phyloP scores from a whole-genome alignment of 768 basidiomycete species.

The Russula foetens region DNA sequence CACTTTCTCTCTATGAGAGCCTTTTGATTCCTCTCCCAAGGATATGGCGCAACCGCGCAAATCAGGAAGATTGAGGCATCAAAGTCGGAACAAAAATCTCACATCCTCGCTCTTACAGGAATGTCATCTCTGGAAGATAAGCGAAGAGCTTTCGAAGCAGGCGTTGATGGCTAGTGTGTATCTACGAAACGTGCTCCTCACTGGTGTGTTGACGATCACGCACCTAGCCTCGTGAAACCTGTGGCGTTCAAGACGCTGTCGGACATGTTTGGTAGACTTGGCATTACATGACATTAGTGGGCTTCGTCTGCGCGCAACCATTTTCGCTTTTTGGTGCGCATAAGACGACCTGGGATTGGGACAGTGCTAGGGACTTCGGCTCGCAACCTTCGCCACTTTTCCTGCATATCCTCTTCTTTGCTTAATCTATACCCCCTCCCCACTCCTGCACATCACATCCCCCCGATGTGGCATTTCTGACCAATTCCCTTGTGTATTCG shows the following conservation, averaged over 20 bases:
- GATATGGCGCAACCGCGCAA: constrained; percentile 73
- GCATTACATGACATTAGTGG: constrained; percentile 36
- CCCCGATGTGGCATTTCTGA: constrained; percentile 4
- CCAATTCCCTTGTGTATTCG: background rate
- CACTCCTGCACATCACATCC: background rate
- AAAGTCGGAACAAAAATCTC: constrained; percentile 18
- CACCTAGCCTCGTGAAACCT: constrained; percentile 78
- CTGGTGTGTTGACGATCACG: background rate
- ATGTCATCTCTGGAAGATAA: constrained; percentile 94
- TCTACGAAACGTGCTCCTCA: background rate
- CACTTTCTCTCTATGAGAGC: background rate
- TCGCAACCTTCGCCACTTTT: background rate
- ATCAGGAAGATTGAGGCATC: constrained; percentile 68
- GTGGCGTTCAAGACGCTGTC: constrained; percentile 91
- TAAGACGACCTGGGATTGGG: background rate
- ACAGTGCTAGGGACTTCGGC: background rate
- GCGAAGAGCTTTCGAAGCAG: constrained; percentile 81
- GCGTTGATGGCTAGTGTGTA: constrained; percentile 91
- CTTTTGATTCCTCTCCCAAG: constrained; percentile 29
- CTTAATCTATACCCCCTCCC: constrained; percentile 15
- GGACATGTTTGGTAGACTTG: constrained; percentile 71
- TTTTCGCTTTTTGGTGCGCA: background rate
- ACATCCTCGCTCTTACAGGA: constrained; percentile 85
- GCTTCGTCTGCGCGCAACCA: background rate
- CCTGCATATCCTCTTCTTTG: background rate